Base-by-base conservation (phyloP, 345 rosid species). In the Passiflora organensis region DNA sequence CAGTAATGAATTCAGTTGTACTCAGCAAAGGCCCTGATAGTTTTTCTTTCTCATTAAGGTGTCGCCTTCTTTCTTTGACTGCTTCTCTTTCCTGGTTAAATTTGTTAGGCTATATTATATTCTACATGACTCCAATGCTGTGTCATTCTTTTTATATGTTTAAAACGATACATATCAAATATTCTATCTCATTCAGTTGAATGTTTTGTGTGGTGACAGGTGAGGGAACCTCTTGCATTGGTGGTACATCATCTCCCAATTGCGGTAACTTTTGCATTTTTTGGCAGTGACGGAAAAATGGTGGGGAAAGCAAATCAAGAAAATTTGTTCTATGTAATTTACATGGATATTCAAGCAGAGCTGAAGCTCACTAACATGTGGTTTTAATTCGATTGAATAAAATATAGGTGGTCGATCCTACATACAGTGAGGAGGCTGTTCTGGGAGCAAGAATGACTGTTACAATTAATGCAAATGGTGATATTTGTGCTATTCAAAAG, bases 171-270 rank as follows among this genome's bases (percentile, higher is more conserved):
- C n/a, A n/a, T n/a, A n/a, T 28, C 34, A 8, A 28, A 28, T 28
- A 8, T 28, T 28, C 34, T 13, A 38, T 59, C 1, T 20, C 25
- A 34, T 24, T 58, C n/a, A 18, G 48, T 9, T 28, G 38, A 32
- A 14, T 55, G 18, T 28, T 32, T 4, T 50, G 14, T 51, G 43
- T 41, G 41, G 21, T 70, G 25, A 59, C 81, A 89, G 99, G 89
- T 60, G 32, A 73, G 73, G 67, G 96, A 94, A 55, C 97, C 99
- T 6, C 79, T 89, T 65, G 86, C 96, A 49, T 77, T 89, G 81
- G 89, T 77, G 15, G 71, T 94, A 56, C 99, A 94, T 70, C 99
- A 94, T 83, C 82, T 89, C 43, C 99, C 97, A 22, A 77, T 94
- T 64, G 96, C 99, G 38, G 81, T 87, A 56, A 83, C 99, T 6